Percentiles rank a stretch among this genome's conserved stretches.
phyloP scores from a whole-genome alignment of 2,329 filamentous ascomycete species.

The Talaromyces amestolkiae region DNA sequence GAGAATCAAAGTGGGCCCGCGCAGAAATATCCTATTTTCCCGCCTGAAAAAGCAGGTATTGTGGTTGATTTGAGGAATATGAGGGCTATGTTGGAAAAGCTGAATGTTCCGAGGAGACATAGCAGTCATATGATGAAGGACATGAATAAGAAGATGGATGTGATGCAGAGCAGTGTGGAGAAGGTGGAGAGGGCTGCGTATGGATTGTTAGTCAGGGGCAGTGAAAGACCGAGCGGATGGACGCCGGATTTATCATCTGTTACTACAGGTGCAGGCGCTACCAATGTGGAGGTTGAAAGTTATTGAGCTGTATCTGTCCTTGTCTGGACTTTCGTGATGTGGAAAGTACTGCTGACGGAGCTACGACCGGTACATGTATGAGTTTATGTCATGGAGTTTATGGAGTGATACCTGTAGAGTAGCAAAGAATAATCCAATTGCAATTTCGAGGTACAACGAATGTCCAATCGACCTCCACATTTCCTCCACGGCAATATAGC shows the following conservation, averaged over 20 bases:
- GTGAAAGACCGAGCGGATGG: slow-evolving; percentile 88
- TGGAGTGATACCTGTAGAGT: neutral
- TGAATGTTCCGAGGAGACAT: slow-evolving; percentile 57
- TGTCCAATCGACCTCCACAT: neutral
- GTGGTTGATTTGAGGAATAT: slow-evolving; percentile 78
- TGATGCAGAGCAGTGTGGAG: slow-evolving; percentile 82
- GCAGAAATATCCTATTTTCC: slow-evolving; percentile 18
- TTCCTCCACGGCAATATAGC: neutral
- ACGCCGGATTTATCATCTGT: slow-evolving; percentile 67
- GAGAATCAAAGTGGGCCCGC: neutral
- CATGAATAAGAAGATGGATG: slow-evolving; percentile 75
- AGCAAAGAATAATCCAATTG: neutral
- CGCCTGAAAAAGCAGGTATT: slow-evolving; percentile 58
- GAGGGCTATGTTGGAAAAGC: slow-evolving; percentile 70
- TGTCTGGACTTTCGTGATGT: neutral
- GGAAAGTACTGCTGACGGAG: neutral
- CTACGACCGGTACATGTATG: neutral
- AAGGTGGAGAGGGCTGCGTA: slow-evolving; percentile 94
- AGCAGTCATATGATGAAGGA: slow-evolving; percentile 53
- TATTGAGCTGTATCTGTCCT: slow-evolving; percentile 29
- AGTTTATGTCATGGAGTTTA: neutral
- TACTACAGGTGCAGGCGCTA: neutral
- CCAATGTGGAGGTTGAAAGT: slow-evolving; percentile 34
- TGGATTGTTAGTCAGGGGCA: slow-evolving; percentile 79
- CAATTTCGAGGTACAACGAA: neutral